Conservation (phyloP, 768 basidiomycete species). For the Paxillus involutus region DNA sequence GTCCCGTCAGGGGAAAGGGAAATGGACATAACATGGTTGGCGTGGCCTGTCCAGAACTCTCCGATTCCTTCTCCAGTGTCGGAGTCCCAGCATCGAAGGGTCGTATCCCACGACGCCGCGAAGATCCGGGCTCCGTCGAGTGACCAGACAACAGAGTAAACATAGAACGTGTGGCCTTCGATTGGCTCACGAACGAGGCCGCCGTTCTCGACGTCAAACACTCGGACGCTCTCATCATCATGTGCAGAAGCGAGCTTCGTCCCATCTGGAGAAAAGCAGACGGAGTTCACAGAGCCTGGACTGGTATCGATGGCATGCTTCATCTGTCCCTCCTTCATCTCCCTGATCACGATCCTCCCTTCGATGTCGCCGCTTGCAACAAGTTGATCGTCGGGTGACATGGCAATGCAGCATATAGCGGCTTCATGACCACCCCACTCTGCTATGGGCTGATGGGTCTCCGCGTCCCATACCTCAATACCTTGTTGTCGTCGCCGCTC, state of each 20-base stretch:
- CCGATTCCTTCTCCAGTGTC: background rate
- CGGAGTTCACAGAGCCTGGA: background rate
- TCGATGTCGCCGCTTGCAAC: background rate
- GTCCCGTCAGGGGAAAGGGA: background rate
- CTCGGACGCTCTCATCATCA: background rate
- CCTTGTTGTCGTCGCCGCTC: background rate
- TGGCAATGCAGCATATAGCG: background rate
- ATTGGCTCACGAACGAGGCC: background rate
- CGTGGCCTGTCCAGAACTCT: background rate
- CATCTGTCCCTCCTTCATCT: too few species aligned
- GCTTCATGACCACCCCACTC: background rate
- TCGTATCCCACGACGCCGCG: background rate
- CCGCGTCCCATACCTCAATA: conserved; percentile 3
- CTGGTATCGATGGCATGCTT: too few species aligned
- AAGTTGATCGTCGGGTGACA: conserved; percentile 3
- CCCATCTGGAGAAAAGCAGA: background rate
- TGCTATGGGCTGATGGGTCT: background rate
- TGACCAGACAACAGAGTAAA: background rate
- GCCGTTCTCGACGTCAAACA: background rate
- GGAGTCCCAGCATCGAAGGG: background rate
- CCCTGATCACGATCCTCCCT: too few species aligned
- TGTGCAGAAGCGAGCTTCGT: background rate
- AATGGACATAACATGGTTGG: background rate
- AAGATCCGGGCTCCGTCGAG: background rate
- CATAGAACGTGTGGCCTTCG: too few species aligned